These are phyloP conservation scores for Mycosphaerelloides madeirae DNA, from an alignment of 2,329 filamentous ascomycete species.

Conservation along the genomic window DNA sequence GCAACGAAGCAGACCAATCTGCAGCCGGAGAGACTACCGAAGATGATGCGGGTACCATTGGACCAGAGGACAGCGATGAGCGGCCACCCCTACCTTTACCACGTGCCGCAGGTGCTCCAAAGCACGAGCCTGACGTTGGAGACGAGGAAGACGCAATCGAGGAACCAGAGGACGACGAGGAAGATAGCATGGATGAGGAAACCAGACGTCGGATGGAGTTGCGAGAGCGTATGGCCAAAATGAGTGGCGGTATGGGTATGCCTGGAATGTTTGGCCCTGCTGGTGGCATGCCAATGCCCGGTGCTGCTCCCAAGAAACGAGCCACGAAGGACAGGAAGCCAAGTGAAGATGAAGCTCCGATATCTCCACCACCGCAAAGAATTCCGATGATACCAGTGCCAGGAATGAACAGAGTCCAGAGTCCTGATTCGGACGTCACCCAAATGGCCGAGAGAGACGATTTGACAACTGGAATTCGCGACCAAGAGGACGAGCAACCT, in stretches of 20 bases:
- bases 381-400: conserved; percentile 51
- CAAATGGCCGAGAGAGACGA: conserved; percentile 38
- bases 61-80: conserved; percentile 71
- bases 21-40: conserved; percentile 58
- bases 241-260: conserved; percentile 97
- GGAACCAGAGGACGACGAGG: conserved; percentile 56
- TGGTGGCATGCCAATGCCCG: conserved; percentile 58
- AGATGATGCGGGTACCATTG: conserved; percentile 57
- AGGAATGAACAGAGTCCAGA: conserved; percentile 59
- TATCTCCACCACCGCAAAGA: conserved; percentile 29
- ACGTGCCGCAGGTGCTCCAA: conserved; percentile 33
- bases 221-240: conserved; percentile 93
- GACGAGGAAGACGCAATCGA: conserved; percentile 47
- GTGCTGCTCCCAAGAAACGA: conserved; percentile 48
- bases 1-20: conserved; percentile 62
- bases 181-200: conserved; percentile 85
- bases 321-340: conserved; percentile 36
- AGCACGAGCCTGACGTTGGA: conserved; percentile 42
- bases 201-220: conserved; percentile 79
- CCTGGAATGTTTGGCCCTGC: conserved; percentile 82
- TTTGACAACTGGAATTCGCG: conserved; percentile 40
- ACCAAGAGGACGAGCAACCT: conserved; percentile 50
- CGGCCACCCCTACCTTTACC: conserved; percentile 42
- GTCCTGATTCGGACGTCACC: conserved; percentile 43
- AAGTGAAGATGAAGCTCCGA: conserved; percentile 30